Evolutionary conservation across 208 protist genomes (phyloP), one percentile per base, ranked within the genome.

Genomic region (Wallacemonas sp.): DNA sequence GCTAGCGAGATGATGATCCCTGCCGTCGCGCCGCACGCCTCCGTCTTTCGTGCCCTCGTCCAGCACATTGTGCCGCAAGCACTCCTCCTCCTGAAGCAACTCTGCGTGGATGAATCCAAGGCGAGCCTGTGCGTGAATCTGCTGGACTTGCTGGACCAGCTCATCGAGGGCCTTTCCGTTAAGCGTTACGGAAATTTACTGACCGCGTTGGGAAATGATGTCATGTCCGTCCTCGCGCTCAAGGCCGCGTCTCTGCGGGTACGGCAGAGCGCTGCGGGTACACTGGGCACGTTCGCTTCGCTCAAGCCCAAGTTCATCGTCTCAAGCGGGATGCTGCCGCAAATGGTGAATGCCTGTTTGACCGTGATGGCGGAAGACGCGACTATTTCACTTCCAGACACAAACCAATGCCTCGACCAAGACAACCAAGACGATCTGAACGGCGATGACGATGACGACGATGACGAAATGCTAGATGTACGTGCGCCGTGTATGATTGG

Each of bases 341-440:
- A 73, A 0, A 66, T 94, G 11, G 72, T 91, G 61, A 62, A 78
- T 28, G 74, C 77, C 24, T 88, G 80, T 42, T 41, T 92, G 34
- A 67, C 56, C 28, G 62, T 94, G 9, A 88, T 96, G 81, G 66
- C 80, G 15, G 90, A 96, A 66, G 86, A 91, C 55, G 74, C 73
- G 59, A 86, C 78, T 19, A 91, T 94, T 47, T 75, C 73, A 22
- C 70, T 91, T 17, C 58, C 82, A 2, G 79, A 81, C 19, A 68
- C 78, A 9, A 64, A 61, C 8, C 61, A 62, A 12, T 71, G 60
- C 42, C 76, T 73, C 34, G 75, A 67, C 26, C 44, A 59, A 12
- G 63, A 70, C 26, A 67, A 74, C 19, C 73, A 77, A 31, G 72
- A 69, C n/a, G 66, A 76, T 26, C 59, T 54, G 38, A 61, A 74